These are phyloP conservation scores for Crucibulum cyathiforme DNA, from an alignment of 1,284 basidiomycete species.

Conservation along the genomic window DNA sequence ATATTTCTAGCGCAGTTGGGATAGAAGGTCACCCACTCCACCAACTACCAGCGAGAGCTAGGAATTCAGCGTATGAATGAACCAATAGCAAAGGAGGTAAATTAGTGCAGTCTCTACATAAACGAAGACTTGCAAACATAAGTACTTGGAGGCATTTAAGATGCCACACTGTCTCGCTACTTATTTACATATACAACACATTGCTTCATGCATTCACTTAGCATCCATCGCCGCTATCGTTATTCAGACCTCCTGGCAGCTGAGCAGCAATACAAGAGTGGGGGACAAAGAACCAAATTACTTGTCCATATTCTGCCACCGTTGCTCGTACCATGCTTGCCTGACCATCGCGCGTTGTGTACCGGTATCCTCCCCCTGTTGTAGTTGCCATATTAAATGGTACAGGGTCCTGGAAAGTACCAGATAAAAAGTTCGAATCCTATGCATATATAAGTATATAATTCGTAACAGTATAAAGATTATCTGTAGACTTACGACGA, in stretches of 20 bases:
- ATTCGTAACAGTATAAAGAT: neutral
- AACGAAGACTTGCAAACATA: too few species aligned
- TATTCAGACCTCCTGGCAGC: constrained; percentile 20
- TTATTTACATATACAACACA: too few species aligned
- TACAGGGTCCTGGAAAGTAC: constrained; percentile 24
- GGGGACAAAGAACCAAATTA: constrained; percentile 30
- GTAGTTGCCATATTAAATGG: constrained; percentile 26
- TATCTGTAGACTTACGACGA: constrained; percentile 16
- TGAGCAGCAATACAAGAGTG: constrained; percentile 25
- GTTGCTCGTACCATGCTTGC: constrained; percentile 27
- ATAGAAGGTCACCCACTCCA: too few species aligned
- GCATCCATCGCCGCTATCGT: constrained; percentile 25
- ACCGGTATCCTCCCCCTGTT: constrained; percentile 19
- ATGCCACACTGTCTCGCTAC: too few species aligned
- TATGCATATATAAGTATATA: neutral
- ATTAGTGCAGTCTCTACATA: too few species aligned
- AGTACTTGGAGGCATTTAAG: too few species aligned
- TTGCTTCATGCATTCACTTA: neutral
- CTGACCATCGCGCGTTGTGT: constrained; percentile 16
- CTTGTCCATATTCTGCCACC: constrained; percentile 25
- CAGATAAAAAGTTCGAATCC: constrained; percentile 22
- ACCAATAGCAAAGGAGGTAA: too few species aligned
- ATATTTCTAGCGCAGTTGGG: too few species aligned
- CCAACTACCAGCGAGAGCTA: too few species aligned
- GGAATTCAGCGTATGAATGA: too few species aligned